Base-by-base conservation (phyloP, 1,139 yeast genomes). In the Pichia sp. region DNA sequence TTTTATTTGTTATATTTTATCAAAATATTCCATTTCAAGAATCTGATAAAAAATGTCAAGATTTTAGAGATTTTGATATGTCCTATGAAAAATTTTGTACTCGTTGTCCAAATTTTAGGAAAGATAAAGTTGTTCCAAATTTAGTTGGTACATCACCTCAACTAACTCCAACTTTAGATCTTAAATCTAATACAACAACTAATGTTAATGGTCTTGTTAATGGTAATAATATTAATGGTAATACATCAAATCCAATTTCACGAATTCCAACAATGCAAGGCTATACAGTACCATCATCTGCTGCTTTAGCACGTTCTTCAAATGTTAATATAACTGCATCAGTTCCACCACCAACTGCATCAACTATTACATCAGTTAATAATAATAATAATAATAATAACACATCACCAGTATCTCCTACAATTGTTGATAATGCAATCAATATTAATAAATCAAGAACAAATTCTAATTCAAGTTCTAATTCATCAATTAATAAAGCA, bases 1-100 rank as follows among this genome's bases (percentile, higher is more conserved):
- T 76, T 30, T 61, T 83, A 35, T 80, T 80, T 54, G 78, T 83
- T 41, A 62, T 82, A 19, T 73, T 78, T 6, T 76, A 78, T 57
- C 69, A 74, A 37, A 73, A 72, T 7, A 70, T 76, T 0, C 91
- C 91, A 1, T 83, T 83, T 55, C 66, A 65, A 44, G 67, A 67
- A 38, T 35, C 77, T 84, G 15, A 49, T 48, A 31, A 59, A 67
- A 43, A 65, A 59, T 42, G 61, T 57, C 66, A 70, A 41, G 68
- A 70, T 10, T 83, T 63, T 56, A 68, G 89, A 54, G 88, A 81
- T 42, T 83, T 73, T 57, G 72, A 72, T 43, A 65, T 70, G 45
- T 70, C 76, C 37, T 80, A 79, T 53, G 69, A 72, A 37, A 64
- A 80, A 42, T 81, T 66, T 53, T 47, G 50, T 27, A 20, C 42